A percentile compares a stretch with the other conserved stretches of the same genome.
These are phyloP conservation scores for Ustilago xerochloae DNA, from an alignment of 1,284 basidiomycete genomes.

Conservation along the genomic window DNA sequence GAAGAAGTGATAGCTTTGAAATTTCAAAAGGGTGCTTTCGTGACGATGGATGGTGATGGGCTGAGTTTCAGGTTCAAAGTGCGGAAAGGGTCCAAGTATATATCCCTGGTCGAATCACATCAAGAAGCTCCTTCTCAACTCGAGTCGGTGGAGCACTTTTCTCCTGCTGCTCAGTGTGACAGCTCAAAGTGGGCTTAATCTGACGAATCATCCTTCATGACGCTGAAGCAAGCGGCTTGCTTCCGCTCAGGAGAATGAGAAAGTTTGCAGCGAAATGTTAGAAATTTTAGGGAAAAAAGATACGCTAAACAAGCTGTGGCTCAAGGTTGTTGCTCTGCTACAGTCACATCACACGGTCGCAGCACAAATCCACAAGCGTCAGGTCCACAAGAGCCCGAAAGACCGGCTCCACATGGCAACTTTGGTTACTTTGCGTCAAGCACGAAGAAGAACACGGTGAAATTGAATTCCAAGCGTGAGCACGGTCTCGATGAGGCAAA, in stretches of 20 bases:
- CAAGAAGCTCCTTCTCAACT: slow-evolving; percentile 2
- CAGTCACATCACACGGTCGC: slow-evolving; percentile 10
- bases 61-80: background rate
- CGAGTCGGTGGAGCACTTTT: background rate
- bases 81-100: slow-evolving; percentile 5
- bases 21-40: background rate
- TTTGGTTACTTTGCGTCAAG: too few relatives aligned
- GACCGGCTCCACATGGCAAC: background rate
- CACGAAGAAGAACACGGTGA: background rate
- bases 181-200: background rate
- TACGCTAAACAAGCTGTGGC: background rate
- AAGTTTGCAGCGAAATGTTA: background rate
- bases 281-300: background rate
- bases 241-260: background rate
- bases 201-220: background rate
- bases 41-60: slow-evolving; percentile 13
- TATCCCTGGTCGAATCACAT: slow-evolving; percentile 8
- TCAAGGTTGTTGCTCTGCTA: slow-evolving; percentile 17
- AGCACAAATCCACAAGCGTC: slow-evolving; percentile 3
- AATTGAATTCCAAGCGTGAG: background rate
- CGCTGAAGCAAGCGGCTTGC: background rate
- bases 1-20: background rate
- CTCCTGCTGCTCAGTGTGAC: background rate
- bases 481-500: background rate
- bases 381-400: background rate